Conservation (phyloP, 2,329 filamentous ascomycete genomes). For the Clonostachys solani region DNA sequence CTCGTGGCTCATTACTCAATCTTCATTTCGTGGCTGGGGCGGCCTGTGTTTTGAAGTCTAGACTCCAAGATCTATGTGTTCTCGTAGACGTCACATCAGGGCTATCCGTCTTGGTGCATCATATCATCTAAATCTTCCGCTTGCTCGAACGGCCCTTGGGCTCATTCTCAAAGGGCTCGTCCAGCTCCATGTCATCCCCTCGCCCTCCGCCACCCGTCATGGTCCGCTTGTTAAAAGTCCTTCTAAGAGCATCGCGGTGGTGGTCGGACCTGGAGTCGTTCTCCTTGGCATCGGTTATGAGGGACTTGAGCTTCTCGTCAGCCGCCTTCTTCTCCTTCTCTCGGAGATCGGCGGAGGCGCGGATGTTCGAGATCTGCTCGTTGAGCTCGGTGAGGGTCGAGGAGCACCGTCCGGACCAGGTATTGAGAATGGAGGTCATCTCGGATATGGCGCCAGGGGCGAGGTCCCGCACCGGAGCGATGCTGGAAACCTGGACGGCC, state of each 20-base stretch:
- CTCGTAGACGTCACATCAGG: no score
- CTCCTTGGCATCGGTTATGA: constrained; percentile 42
- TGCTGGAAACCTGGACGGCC: constrained; percentile 71
- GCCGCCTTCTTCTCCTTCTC: constrained; percentile 44
- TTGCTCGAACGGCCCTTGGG: constrained; percentile 46
- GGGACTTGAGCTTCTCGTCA: constrained; percentile 40
- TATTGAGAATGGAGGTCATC: constrained; percentile 64
- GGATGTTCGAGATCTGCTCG: constrained; percentile 65
- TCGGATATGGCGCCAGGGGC: constrained; percentile 65
- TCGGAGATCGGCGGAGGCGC: constrained; percentile 48
- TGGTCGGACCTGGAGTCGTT: constrained; percentile 22
- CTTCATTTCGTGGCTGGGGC: no score
- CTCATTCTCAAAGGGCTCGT: constrained; percentile 45
- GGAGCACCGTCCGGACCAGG: constrained; percentile 78
- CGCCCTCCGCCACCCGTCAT: constrained; percentile 9
- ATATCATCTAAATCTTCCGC: constrained; percentile 42
- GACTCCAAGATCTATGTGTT: no score
- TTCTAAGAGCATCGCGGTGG: constrained; percentile 6
- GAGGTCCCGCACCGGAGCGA: constrained; percentile 84
- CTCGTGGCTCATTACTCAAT: no score
- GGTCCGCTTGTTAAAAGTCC: background rate
- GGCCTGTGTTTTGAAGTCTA: no score
- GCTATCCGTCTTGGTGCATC: background rate
- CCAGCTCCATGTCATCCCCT: constrained; percentile 52
- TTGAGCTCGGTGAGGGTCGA: constrained; percentile 72